Evolutionary conservation across 805 yeast genomes (phyloP), one percentile per base, ranked within the genome.

Genomic region (Priceomyces haplophilus): DNA sequence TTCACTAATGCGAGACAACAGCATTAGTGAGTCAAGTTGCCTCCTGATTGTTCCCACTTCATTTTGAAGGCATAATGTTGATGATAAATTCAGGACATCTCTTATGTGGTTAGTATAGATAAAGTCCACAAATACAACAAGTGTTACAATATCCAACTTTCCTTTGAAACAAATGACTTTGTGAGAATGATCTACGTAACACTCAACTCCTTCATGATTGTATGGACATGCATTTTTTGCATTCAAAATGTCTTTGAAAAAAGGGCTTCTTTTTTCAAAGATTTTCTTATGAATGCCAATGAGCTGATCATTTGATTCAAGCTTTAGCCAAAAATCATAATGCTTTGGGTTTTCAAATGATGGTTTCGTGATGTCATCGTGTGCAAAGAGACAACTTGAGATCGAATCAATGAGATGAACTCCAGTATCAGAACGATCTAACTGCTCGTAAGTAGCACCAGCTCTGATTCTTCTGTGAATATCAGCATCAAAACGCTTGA

Each of bases 41-140:
- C 46, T 39, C 40, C 59, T 64, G 4, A 66, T 48, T 3, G 54
- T 47, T 32, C 59, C 61, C 4, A 67, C 49, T 8, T 57, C 62
- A 1, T 43, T 42, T 1, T 72, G 72, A 17, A 60, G 55, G 13
- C 56, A 55, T 8, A 34, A 10, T 12, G 8, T 13, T 2, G 56
- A 47, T n/a, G n/a, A n/a, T n/a, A n/a, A n/a, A n/a, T n/a, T n/a
- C n/a, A n/a, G n/a, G n/a, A n/a, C n/a, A n/a, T n/a, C n/a, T n/a
- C n/a, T n/a, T n/a, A n/a, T n/a, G n/a, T n/a, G n/a, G 41, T 78
- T 79, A 0, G 82, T 75, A 52, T 82, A 82, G 0, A 79, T 42
- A 42, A 68, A 70, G 52, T 78, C 77, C 2, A 67, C 51, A 5
- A 69, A 57, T 7, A 69, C 52, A 4, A 78, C 47, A 7, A 76